A percentile compares a stretch with the other conserved stretches of the same genome.
phyloP scores from a whole-genome alignment of 208 protist genomes.

The Acanthamoeba healyi region DNA sequence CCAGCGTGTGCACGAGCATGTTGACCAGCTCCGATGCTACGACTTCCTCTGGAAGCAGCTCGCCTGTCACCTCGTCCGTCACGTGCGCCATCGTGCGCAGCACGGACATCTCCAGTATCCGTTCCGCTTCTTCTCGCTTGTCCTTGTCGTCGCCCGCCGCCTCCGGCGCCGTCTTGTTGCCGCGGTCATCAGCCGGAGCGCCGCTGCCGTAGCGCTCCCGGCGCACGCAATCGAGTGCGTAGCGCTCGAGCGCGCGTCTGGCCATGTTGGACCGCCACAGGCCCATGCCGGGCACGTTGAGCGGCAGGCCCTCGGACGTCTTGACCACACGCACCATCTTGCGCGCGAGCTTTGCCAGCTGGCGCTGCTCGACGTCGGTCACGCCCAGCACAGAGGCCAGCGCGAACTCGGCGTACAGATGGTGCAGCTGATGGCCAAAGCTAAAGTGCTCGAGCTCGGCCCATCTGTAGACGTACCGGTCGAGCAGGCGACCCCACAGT shows the following conservation, averaged over 20 bases:
- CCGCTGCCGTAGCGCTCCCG: neutral
- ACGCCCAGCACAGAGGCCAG: constrained; percentile 19
- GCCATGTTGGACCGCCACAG: constrained; percentile 16
- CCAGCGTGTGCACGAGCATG: neutral
- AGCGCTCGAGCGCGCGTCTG: neutral
- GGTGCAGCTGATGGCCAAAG: neutral
- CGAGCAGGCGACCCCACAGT: neutral
- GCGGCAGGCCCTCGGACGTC: neutral
- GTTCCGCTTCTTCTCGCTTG: too few relatives aligned
- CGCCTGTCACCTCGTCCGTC: neutral
- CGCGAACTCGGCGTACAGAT: neutral
- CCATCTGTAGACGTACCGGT: neutral
- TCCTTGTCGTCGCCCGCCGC: neutral
- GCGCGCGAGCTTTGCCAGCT: neutral
- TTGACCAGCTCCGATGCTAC: neutral
- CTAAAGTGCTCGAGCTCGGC: neutral
- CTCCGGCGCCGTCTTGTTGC: neutral
- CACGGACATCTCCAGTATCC: too few relatives aligned
- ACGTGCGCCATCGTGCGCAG: neutral
- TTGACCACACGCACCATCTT: neutral
- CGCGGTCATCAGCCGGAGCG: neutral
- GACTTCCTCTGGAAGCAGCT: neutral
- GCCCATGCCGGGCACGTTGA: neutral
- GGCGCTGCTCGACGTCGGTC: neutral
- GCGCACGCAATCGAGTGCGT: neutral